Conservation (phyloP, 768 basidiomycete species). For the Plicaturopsis crispa region DNA sequence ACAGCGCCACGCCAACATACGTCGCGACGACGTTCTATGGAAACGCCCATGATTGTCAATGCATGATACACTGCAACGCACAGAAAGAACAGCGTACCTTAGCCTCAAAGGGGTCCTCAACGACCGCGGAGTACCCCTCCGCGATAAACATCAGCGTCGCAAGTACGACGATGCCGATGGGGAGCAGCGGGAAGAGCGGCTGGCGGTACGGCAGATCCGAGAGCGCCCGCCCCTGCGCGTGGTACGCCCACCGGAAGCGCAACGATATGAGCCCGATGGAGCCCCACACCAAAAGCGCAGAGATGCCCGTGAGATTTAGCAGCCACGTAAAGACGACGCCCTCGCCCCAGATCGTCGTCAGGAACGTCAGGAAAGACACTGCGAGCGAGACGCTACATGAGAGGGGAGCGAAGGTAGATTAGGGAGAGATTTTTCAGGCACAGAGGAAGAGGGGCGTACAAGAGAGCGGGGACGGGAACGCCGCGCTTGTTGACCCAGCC, state of each 20-base stretch:
- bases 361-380: constrained; percentile 41
- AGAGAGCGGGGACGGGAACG: constrained; percentile 49
- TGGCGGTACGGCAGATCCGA: constrained; percentile 53
- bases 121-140: constrained; percentile 43
- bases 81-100: constrained; percentile 22
- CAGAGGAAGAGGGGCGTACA: constrained; percentile 30
- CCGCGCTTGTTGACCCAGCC: constrained; percentile 57
- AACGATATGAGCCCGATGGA: constrained; percentile 47
- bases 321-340: constrained; percentile 52
- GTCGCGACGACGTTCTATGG: constrained; percentile 46
- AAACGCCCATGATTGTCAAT: background rate
- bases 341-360: constrained; percentile 52
- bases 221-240: constrained; percentile 39
- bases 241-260: constrained; percentile 58
- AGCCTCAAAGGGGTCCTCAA: constrained; percentile 33
- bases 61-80: background rate
- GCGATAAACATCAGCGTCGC: constrained; percentile 46
- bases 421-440: constrained; percentile 18
- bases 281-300: constrained; percentile 61
- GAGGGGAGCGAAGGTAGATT: constrained; percentile 10
- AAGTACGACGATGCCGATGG: constrained; percentile 40
- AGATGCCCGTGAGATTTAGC: constrained; percentile 58
- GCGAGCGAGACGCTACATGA: constrained; percentile 36
- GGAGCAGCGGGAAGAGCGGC: constrained; percentile 46
- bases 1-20: constrained; percentile 44